Evolutionary conservation across 257 asterid genomes (phyloP).

Genomic region (Fraxinus americana): DNA sequence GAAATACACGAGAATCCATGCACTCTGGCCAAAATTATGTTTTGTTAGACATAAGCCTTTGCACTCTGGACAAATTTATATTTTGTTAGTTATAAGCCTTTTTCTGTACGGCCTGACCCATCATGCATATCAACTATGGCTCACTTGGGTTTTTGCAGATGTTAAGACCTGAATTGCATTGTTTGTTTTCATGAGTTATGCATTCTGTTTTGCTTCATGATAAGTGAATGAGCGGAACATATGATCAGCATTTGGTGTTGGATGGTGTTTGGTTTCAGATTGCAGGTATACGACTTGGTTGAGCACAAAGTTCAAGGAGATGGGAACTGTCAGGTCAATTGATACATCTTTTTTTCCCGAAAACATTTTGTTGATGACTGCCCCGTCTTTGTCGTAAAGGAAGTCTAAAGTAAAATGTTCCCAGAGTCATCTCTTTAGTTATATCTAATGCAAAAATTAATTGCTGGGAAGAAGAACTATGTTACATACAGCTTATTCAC

Average conservation of each 20-base stretch:
- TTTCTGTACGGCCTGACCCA: not conserved
- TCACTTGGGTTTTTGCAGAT: not conserved
- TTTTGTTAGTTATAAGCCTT: not conserved
- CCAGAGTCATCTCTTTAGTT: not conserved
- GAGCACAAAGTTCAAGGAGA: conserved; percentile 96
- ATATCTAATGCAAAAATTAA: not conserved
- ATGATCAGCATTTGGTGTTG: conserved; percentile 30
- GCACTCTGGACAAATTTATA: not conserved
- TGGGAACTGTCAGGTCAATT: conserved; percentile 95
- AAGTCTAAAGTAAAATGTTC: not conserved
- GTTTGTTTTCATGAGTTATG: not conserved
- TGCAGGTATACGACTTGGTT: conserved; percentile 75
- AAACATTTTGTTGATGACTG: not conserved
- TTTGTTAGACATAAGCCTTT: not conserved
- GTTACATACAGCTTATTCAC: not conserved
- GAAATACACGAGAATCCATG: not conserved
- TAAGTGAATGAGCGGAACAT: conserved; percentile 18
- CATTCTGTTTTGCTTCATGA: conserved; percentile 1
- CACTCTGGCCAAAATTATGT: not conserved
- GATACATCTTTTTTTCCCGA: conserved; percentile 17
- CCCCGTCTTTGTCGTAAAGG: not conserved
- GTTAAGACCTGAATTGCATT: not conserved
- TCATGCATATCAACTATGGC: not conserved
- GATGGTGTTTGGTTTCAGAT: conserved; percentile 53
- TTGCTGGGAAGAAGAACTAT: not conserved